Conservation (phyloP, 768 basidiomycete genomes). For the Leccinum uliginosum region DNA sequence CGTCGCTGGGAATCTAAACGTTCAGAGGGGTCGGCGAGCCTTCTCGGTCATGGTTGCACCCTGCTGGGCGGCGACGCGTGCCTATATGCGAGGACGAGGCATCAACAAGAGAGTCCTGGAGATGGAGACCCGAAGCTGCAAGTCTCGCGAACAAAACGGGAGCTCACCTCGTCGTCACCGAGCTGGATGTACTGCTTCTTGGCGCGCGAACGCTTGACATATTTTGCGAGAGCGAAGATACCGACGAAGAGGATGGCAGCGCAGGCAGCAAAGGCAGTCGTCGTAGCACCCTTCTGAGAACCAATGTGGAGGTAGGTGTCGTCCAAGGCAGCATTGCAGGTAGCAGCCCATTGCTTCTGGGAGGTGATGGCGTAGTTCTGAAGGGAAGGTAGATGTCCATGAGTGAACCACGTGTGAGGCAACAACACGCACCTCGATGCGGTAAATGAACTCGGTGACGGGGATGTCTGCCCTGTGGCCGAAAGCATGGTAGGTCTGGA, state of each 20-base stretch:
- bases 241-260: conserved; percentile 36
- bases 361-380: conserved; percentile 44
- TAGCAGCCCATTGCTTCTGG: conserved; percentile 42
- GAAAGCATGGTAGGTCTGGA: conserved; percentile 69
- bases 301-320: conserved; percentile 32
- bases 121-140: conserved; percentile 10
- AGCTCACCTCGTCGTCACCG: conserved; percentile 35
- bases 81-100: conserved; percentile 1
- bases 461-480: conserved; percentile 73
- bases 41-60: conserved; percentile 28
- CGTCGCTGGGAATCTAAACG: neutral
- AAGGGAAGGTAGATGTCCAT: neutral
- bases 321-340: conserved; percentile 32
- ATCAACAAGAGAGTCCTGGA: neutral
- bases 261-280: conserved; percentile 31
- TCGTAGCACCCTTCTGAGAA: conserved; percentile 28
- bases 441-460: conserved; percentile 81
- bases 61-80: conserved; percentile 16
- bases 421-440: conserved; percentile 53
- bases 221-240: conserved; percentile 31
- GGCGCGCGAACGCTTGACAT: conserved; percentile 32
- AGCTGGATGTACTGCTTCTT: conserved; percentile 34
- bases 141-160: neutral
- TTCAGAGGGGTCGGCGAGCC: conserved; percentile 24
- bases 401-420: neutral